phyloP scores from a whole-genome alignment of 139 green algal genomes.

The Chlamydomonas sphaeroides region DNA sequence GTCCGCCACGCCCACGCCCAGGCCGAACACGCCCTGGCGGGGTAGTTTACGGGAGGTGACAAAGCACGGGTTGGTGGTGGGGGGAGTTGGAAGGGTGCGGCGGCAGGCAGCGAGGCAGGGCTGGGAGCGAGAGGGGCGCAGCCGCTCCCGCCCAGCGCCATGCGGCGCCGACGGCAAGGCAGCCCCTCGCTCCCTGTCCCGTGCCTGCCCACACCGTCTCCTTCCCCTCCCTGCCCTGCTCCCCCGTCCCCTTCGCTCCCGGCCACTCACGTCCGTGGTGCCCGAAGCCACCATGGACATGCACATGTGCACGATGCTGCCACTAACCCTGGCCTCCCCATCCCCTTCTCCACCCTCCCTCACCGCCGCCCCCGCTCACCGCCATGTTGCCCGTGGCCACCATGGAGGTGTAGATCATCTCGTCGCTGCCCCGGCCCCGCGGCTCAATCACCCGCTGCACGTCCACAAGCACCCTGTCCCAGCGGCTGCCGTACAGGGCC shows the following conservation, averaged over 20 bases:
- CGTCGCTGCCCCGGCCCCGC: slow-evolving; percentile 4
- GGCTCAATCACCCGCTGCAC: slow-evolving; percentile 9
- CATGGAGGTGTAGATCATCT: slow-evolving; percentile 56
- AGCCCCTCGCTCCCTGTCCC: background rate
- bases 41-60: background rate
- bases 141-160: no score
- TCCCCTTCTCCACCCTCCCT: background rate
- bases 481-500: slow-evolving; percentile 49
- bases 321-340: background rate
- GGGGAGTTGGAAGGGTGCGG: background rate
- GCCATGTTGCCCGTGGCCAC: slow-evolving; percentile 57
- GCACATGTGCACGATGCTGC: background rate
- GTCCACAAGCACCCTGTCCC: slow-evolving; percentile 61
- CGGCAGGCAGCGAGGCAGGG: no score
- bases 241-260: no score
- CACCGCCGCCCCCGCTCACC: slow-evolving; percentile 25
- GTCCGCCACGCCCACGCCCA: slow-evolving; percentile 39
- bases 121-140: no score
- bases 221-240: background rate
- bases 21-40: slow-evolving; percentile 52
- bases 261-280: no score
- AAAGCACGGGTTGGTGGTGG: no score
- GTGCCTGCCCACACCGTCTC: background rate
- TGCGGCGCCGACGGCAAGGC: background rate
- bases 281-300: no score